Evolutionary conservation across 1,284 basidiomycete genomes (phyloP).

Genomic region (Takashimella tepidaria): DNA sequence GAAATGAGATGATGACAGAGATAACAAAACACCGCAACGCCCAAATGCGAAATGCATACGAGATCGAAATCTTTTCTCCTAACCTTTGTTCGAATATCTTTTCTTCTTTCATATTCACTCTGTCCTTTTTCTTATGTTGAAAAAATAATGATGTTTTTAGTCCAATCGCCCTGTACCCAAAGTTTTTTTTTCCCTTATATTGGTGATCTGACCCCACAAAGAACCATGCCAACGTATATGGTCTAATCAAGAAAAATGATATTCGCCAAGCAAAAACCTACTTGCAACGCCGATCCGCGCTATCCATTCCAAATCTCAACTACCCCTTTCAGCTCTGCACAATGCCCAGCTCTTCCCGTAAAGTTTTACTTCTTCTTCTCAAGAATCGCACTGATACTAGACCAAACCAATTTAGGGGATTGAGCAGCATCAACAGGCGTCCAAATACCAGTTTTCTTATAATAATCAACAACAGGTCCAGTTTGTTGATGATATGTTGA

Average conservation of each 20-base stretch:
- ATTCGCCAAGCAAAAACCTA: neutral
- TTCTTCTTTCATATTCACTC: no score
- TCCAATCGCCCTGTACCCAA: no score
- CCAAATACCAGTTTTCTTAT: constrained; percentile 86
- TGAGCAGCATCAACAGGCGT: constrained; percentile 88
- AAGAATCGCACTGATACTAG: constrained; percentile 54
- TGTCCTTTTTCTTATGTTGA: no score
- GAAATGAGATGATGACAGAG: no score
- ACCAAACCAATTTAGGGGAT: constrained; percentile 86
- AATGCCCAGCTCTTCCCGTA: neutral
- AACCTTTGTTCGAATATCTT: no score
- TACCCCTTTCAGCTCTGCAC: neutral
- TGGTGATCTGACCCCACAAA: no score
- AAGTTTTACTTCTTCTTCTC: constrained; percentile 14
- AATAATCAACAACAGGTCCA: constrained; percentile 94
- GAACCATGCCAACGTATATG: neutral
- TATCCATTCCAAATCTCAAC: neutral
- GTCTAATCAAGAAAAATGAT: neutral
- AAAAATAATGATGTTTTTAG: no score
- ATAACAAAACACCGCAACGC: no score
- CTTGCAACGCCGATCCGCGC: neutral
- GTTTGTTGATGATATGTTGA: constrained; percentile 84
- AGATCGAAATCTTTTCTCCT: no score
- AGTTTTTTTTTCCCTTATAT: no score
- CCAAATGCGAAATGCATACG: no score